Evolutionary conservation across 164 flowering plant genomes (phyloP).

Genomic region (Magnolia changhungtana): DNA sequence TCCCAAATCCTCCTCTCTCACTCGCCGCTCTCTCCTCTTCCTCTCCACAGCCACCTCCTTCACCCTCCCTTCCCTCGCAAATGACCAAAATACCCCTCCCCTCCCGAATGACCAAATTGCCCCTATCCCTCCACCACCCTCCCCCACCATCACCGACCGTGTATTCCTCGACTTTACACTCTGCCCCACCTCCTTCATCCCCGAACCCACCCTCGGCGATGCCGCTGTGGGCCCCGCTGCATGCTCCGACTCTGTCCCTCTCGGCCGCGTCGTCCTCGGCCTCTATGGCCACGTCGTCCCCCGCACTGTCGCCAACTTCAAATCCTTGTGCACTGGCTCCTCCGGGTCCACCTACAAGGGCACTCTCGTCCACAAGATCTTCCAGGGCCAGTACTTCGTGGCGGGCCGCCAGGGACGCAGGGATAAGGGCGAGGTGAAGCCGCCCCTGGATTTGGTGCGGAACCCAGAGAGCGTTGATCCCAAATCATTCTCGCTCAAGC

Average conservation of each 20-base stretch:
- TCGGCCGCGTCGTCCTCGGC: conserved; percentile 89
- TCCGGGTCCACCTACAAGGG: conserved; percentile 59
- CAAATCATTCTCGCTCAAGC: conserved; percentile 56
- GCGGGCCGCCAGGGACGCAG: conserved; percentile 81
- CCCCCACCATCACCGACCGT: conserved; percentile 89
- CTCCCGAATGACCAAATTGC: conserved; percentile 24
- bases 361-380: conserved; percentile 73
- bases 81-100: conserved; percentile 6
- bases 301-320: conserved; percentile 79
- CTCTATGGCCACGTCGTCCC: conserved; percentile 85
- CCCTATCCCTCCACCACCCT: conserved; percentile 37
- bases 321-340: conserved; percentile 63
- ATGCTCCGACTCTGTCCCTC: conserved; percentile 58
- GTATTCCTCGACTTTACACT: conserved; percentile 80
- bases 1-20: conserved; percentile 5
- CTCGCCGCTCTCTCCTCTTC: conserved; percentile 31
- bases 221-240: conserved; percentile 20
- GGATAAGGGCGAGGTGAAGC: conserved; percentile 65
- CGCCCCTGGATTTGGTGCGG: conserved; percentile 42
- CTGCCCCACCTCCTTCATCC: conserved; percentile 70
- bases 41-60: conserved; percentile 21
- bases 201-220: conserved; percentile 47
- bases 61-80: conserved; percentile 21
- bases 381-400: conserved; percentile 77
- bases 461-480: conserved; percentile 69